Base-by-base conservation (phyloP, 2,329 filamentous ascomycete genomes). In the Exophiala oligosperma region DNA sequence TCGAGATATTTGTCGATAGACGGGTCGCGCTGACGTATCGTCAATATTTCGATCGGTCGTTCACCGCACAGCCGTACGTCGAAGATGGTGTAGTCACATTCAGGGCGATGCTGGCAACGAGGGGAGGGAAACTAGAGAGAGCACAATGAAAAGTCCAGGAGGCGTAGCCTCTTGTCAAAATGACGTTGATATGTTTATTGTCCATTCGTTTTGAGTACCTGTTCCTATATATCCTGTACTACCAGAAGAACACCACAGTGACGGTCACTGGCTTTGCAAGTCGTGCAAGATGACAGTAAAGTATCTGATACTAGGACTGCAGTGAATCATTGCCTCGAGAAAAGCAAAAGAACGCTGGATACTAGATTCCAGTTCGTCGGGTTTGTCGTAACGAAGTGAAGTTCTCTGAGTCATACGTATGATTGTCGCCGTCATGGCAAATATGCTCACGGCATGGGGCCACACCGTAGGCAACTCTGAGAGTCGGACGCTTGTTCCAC, bases 31-130 rank as follows among this genome's bases (percentile, higher is more conserved):
- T 49, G 3, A 9, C 47, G 47, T 49, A 49, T 49, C 47, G 47
- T n/a, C 47, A 49, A 49, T 49, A 49, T 29, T 49, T 49, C 47
- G 26, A 49, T 29, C 47, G 47, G 21, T 7, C 47, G 26, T 49
- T 49, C 47, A 49, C 47, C 5, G 47, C 47, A 29, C 6, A 49
- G 47, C 7, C 47, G 6, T 49, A 49, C 47, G 47, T 49, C 23
- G 47, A 49, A 49, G 47, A 49, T 49, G 47, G 47, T 4, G 47
- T 49, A 11, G 47, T 49, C 47, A 49, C 47, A 29, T 49, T 49
- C 29, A 49, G 11, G 47, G 47, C 47, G 26, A 49, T 3, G 14
- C 47, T 49, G 47, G 47, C 47, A 24, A 49, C 47, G 21, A 11
- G 47, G 6, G 32, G 8, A 35, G 9, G 32, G 8, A 4, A 29